phyloP scores from a whole-genome alignment of 2,329 filamentous ascomycete species.

The Aspergillus pseudoterreus region DNA sequence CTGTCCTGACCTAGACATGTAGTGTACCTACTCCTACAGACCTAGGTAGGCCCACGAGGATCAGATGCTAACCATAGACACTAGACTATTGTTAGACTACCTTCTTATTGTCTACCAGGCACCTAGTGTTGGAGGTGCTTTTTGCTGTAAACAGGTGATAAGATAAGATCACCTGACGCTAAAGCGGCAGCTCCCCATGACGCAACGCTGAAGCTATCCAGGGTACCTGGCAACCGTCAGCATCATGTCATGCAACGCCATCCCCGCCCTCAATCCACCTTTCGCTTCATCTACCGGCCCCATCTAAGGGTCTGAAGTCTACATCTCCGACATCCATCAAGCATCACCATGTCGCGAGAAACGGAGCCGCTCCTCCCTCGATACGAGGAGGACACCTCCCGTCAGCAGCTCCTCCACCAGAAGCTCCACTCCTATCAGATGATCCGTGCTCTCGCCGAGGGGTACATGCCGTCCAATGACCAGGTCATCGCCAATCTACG shows the following conservation, averaged over 20 bases:
- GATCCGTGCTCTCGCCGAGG: constrained; percentile 73
- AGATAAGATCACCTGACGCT: constrained; percentile 14
- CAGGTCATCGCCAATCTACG: constrained; percentile 77
- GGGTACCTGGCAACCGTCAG: neutral
- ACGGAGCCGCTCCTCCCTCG: constrained; percentile 76
- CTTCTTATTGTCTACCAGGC: no score
- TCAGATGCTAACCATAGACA: no score
- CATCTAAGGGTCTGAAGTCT: neutral
- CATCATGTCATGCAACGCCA: neutral
- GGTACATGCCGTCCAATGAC: constrained; percentile 89
- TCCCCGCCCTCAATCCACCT: neutral
- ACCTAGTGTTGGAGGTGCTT: no score
- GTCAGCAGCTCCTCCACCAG: constrained; percentile 75
- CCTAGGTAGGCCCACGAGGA: no score
- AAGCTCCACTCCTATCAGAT: constrained; percentile 95
- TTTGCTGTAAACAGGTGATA: neutral
- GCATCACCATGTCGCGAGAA: constrained; percentile 49
- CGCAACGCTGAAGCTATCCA: constrained; percentile 17
- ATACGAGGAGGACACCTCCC: constrained; percentile 68
- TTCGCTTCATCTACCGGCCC: neutral
- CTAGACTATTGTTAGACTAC: no score
- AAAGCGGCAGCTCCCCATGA: constrained; percentile 18
- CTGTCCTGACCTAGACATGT: no score
- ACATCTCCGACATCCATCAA: neutral
- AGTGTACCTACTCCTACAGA: no score